Evolutionary conservation across 805 yeast genomes (phyloP), one percentile per base, ranked within the genome.

Genomic region (Pichia nanzhaoensis): DNA sequence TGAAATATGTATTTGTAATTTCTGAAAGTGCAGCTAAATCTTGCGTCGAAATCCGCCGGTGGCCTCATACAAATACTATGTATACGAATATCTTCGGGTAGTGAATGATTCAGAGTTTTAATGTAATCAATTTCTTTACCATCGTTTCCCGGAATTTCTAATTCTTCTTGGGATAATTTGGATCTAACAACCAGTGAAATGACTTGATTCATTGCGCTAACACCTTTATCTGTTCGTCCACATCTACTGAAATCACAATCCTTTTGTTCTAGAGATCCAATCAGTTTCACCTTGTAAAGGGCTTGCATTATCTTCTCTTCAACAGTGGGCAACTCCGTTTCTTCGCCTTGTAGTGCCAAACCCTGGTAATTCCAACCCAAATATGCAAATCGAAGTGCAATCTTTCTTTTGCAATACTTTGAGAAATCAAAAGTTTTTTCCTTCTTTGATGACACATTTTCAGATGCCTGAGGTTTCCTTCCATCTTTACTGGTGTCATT

Each of bases 181-280:
- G 96, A 87, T 52, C 99, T 71, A 22, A 91, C 81, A 14, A 70
- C 65, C 33, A 93, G 65, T 1, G 96, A 82, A 5, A 93, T 82
- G 2, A 93, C 98, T 63, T 93, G 99, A 52, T 87, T 85, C 82
- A 93, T 77, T 0, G 99, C 99, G 67, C 96, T 86, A 13, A 91
- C 98, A n/a, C 97, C 98, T 53, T 78, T 79, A 57, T 91, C 98
- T 0, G 98, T 91, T 56, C 98, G 72, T 0, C 98, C 98, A 66
- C 98, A 93, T 51, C 97, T 69, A 53, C 95, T 84, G 61, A 90
- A 89, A 13, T 75, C 72, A 57, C 82, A 85, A 1, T 77, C 80
- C 7, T 67, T 67, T 0, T 88, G 82, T 18, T 77, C 80, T 19
- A 73, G 55, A 1, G 78, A 69, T 9, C 78, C 73, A 10, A 93